Evolutionary conservation across 1,284 basidiomycete genomes (phyloP).

Genomic region (Trichosporon sp.): DNA sequence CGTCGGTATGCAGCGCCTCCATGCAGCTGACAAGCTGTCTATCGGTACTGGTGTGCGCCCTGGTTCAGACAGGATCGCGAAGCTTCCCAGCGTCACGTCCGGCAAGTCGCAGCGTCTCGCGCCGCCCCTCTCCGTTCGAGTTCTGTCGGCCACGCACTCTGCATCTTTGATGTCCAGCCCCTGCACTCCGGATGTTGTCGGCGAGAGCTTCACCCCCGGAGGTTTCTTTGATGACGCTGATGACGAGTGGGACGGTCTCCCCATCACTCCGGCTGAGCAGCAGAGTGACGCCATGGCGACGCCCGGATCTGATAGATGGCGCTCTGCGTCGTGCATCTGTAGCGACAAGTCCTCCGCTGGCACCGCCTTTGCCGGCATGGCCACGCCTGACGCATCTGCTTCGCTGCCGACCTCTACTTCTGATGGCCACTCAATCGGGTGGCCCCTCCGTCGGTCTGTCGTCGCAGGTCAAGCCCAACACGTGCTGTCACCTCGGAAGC

Average conservation of each 20-base stretch:
- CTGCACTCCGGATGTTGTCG: slow-evolving; percentile 1
- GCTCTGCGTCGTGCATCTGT: slow-evolving; percentile 12
- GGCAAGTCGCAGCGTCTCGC: neutral
- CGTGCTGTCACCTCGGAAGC: neutral
- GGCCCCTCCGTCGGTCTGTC: neutral
- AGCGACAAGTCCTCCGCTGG: neutral
- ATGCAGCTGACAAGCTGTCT: neutral
- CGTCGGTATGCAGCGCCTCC: neutral
- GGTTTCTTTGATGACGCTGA: slow-evolving; percentile 14
- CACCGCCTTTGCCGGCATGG: neutral
- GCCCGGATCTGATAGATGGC: slow-evolving; percentile 1
- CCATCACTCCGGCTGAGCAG: slow-evolving; percentile 8
- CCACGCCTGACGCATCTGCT: neutral
- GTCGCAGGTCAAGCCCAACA: neutral
- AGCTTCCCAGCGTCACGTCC: neutral
- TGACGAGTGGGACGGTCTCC: slow-evolving; percentile 10
- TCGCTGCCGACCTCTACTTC: neutral
- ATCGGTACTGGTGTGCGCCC: neutral
- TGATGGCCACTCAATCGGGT: neutral
- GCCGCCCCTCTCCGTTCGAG: slow-evolving; percentile 3
- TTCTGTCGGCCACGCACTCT: neutral
- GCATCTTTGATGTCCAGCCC: slow-evolving; percentile 15
- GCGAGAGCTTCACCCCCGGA: slow-evolving; percentile 5
- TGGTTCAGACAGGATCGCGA: neutral
- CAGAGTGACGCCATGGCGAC: neutral